A percentile compares a stretch with the other conserved stretches of the same genome.
These are phyloP conservation scores for Clavispora phyllophila DNA, from an alignment of 805 yeast species.

Conservation along the genomic window DNA sequence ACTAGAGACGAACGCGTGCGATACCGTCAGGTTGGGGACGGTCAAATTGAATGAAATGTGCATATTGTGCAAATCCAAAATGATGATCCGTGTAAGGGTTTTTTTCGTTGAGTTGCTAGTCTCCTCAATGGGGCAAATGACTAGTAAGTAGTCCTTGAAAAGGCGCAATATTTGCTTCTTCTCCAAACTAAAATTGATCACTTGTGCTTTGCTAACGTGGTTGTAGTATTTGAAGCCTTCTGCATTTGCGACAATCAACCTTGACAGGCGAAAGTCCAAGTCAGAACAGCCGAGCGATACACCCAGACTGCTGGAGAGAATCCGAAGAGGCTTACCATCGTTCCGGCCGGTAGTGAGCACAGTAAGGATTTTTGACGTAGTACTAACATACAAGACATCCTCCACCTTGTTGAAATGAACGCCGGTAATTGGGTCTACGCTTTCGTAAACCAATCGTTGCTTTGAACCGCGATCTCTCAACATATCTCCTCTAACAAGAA, in stretches of 20 bases:
- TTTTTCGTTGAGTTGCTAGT: constrained; percentile 9
- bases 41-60: constrained; percentile 65
- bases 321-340: constrained; percentile 52
- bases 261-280: constrained; percentile 37
- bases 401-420: constrained; percentile 54
- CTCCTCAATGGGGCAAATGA: constrained; percentile 46
- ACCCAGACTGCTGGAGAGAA: constrained; percentile 44
- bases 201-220: constrained; percentile 46
- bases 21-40: constrained; percentile 56
- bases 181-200: constrained; percentile 51
- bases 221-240: constrained; percentile 64
- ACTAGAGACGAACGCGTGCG: constrained; percentile 46
- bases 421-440: constrained; percentile 77
- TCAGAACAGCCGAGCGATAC: constrained; percentile 47
- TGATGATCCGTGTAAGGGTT: constrained; percentile 50
- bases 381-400: constrained; percentile 57
- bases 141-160: constrained; percentile 48
- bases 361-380: constrained; percentile 67
- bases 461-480: constrained; percentile 85
- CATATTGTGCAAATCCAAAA: constrained; percentile 67
- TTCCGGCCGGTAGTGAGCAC: constrained; percentile 76
- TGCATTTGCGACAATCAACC: constrained; percentile 60
- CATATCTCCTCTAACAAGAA: constrained; percentile 82
- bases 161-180: constrained; percentile 49
- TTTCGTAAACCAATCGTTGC: constrained; percentile 73